phyloP scores from a whole-genome alignment of 352 stramenopile species.

The Halophytophthora batemanensis region DNA sequence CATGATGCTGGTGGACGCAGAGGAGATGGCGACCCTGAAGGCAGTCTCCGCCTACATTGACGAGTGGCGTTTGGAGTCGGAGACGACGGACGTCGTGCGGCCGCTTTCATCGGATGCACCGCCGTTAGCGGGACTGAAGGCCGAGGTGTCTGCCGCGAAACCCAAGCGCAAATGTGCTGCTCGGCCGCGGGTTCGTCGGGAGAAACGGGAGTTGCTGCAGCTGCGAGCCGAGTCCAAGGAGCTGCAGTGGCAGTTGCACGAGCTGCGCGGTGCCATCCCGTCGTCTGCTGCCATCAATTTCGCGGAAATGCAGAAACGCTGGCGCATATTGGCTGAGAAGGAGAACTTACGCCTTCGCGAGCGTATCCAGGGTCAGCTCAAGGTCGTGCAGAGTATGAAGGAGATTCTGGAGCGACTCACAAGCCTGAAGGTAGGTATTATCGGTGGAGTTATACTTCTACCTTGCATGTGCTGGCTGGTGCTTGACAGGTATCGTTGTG shows the following conservation, averaged over 20 bases:
- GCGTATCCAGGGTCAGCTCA: neutral
- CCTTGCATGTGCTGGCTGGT: neutral
- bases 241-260: neutral
- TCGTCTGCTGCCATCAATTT: neutral
- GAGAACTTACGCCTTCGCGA: slow-evolving; percentile 3
- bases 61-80: neutral
- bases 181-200: no score
- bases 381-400: neutral
- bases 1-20: neutral
- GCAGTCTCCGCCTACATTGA: neutral
- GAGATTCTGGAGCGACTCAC: neutral
- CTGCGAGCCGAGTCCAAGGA: neutral
- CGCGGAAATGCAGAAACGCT: neutral
- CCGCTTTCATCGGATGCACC: no score
- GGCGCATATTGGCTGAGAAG: neutral
- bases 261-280: neutral
- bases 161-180: neutral
- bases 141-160: neutral
- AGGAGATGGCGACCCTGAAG: neutral
- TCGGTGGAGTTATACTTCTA: neutral
- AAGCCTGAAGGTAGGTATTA: neutral
- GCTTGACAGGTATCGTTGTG: neutral
- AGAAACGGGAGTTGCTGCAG: neutral
- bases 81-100: neutral
- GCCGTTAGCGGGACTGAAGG: neutral